phyloP scores from a whole-genome alignment of 169 alveolate genomes.

The Babesia sp. region DNA sequence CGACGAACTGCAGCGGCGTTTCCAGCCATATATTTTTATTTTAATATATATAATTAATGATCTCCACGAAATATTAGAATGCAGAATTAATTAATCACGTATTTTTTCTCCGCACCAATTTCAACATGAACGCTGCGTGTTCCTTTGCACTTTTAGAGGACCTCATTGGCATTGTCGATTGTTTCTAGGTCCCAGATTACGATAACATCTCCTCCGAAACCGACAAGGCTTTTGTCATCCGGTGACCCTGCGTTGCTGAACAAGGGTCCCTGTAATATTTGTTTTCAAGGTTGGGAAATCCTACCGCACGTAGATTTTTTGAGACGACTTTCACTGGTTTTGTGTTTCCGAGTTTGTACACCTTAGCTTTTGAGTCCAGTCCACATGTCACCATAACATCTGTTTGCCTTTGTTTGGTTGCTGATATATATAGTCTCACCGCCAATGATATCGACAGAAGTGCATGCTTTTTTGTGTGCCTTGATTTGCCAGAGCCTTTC shows the following conservation, averaged over 20 bases:
- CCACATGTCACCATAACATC: conserved; percentile 62
- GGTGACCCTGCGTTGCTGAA: conserved; percentile 37
- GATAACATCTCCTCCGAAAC: conserved; percentile 47
- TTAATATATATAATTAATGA: too few species aligned
- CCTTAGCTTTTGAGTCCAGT: conserved; percentile 61
- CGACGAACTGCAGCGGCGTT: too few species aligned
- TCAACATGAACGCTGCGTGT: too few species aligned
- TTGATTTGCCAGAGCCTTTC: conserved; percentile 40
- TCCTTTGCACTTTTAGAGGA: background rate
- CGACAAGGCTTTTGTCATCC: conserved; percentile 41
- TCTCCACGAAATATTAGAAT: background rate
- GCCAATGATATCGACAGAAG: conserved; percentile 4
- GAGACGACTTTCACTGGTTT: conserved; percentile 32
- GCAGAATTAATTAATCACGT: background rate
- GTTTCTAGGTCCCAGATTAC: conserved; percentile 58
- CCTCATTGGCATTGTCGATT: background rate
- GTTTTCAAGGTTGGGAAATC: background rate
- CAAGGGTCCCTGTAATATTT: conserved; percentile 42
- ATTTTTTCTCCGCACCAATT: too few species aligned
- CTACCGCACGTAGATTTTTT: conserved; percentile 53
- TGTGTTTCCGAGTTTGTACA: conserved; percentile 12
- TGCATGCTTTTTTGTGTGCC: conserved; percentile 59
- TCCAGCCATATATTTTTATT: too few species aligned
- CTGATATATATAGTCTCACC: background rate
- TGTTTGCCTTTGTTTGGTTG: background rate